Evolutionary conservation across 768 basidiomycete species (phyloP), one percentile per base, ranked within the genome.

Genomic region (Russula sp.): DNA sequence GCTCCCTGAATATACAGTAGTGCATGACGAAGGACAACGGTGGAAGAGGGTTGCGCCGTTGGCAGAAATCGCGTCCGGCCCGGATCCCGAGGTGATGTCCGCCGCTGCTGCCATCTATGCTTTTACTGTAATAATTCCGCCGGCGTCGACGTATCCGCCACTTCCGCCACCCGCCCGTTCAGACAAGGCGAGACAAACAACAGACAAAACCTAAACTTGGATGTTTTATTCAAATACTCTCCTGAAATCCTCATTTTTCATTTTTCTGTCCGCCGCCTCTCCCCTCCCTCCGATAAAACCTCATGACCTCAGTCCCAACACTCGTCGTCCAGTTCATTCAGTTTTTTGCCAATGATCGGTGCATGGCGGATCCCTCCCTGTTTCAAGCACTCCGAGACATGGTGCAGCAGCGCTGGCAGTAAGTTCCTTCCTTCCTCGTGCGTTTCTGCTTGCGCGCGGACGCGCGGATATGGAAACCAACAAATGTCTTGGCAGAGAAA

Each of bases 381-480:
- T 55, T 64, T 58, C 26, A 24, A 1, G 46, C 63, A 7, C 10
- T 60, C 18, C 63, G 52, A 11, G 16, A 59, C 2, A 49, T 48
- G 11, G 53, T 28, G 14, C 44, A 64, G 22, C 34, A 60, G 28
- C 9, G n/a, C 5, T 60, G 63, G 63, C 34, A 60, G 63, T 64
- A 50, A 59, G 63, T 40, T 13, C 18, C n/a, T 7, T 30, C 28
- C 5, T 30, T 30, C 14, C 24, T 13, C 49, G 26, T 18, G 2
- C 5, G 6, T 50, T 40, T 40, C n/a, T 5, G 22, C 7, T 16
- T 3, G 2, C 49, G 20, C 6, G 48, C n/a, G n/a, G n/a, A n/a
- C n/a, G n/a, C n/a, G n/a, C 11, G 48, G 22, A 48, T 42, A 10
- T 22, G 26, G 14, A 38, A 38, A 38, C 38, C 14, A 50, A 50